phyloP scores from a whole-genome alignment of 2,329 filamentous ascomycete species.

The Coleophoma cylindrospora region DNA sequence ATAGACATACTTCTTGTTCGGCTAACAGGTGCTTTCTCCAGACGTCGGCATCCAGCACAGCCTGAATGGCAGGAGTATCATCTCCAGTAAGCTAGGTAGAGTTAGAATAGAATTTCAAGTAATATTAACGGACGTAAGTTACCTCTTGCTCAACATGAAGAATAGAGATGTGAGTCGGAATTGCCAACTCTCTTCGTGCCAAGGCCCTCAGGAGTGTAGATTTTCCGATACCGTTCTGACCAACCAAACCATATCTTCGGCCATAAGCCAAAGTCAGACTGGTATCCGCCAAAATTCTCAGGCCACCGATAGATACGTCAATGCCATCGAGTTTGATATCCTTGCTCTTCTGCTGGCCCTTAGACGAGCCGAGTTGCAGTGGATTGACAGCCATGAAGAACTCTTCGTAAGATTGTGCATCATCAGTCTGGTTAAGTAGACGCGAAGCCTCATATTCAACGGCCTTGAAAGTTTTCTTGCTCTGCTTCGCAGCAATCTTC shows the following conservation, averaged over 20 bases:
- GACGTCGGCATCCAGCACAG: slow-evolving; percentile 93
- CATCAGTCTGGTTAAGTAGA: slow-evolving; percentile 76
- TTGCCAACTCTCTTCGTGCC: slow-evolving; percentile 86
- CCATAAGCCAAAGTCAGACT: slow-evolving; percentile 87
- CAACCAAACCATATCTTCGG: slow-evolving; percentile 91
- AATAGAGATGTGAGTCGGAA: slow-evolving; percentile 97
- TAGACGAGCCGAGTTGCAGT: slow-evolving; percentile 70
- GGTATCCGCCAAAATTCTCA: slow-evolving; percentile 86
- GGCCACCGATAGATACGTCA: slow-evolving; percentile 86
- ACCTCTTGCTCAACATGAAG: slow-evolving; percentile 98
- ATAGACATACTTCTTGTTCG: slow-evolving; percentile 69
- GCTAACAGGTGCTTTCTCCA: slow-evolving; percentile 93
- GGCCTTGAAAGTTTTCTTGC: slow-evolving; percentile 96
- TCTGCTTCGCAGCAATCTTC: slow-evolving; percentile 97
- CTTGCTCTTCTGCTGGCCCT: slow-evolving; percentile 83
- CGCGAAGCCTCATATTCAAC: slow-evolving; percentile 96
- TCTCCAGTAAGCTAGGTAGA: slow-evolving; percentile 74
- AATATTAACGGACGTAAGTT: slow-evolving; percentile 19
- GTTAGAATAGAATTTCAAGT: slow-evolving; percentile 13
- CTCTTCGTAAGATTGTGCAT: slow-evolving; percentile 91
- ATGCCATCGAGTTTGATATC: slow-evolving; percentile 97
- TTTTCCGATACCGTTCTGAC: slow-evolving; percentile 99
- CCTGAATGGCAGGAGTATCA: slow-evolving; percentile 90
- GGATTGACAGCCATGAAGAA: slow-evolving; percentile 99
- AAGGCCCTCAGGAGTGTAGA: slow-evolving; percentile 90